Conservation (phyloP, 305 asterid genomes). For the Ajuga reptans region DNA sequence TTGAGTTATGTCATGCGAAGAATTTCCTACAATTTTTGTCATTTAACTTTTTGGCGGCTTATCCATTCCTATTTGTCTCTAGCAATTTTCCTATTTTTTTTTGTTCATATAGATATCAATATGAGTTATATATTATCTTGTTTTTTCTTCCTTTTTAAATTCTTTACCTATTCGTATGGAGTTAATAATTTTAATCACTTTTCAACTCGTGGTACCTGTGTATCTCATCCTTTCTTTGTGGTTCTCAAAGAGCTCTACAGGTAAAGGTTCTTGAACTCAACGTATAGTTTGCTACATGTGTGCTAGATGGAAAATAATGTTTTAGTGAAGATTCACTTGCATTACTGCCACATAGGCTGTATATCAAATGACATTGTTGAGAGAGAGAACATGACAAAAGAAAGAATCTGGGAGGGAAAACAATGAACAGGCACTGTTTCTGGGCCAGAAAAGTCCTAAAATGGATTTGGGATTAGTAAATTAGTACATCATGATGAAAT, state of each 20-base stretch:
- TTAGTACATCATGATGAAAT: neutral
- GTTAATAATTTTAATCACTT: neutral
- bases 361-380: neutral
- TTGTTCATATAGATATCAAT: neutral
- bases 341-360: neutral
- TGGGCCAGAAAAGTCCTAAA: neutral
- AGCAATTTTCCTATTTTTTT: neutral
- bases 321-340: neutral
- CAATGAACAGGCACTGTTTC: neutral
- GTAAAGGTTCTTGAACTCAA: conserved; percentile 29
- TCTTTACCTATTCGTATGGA: conserved; percentile 15
- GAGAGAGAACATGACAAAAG: neutral
- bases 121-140: neutral
- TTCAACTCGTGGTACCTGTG: conserved; percentile 20
- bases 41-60: conserved; percentile 1
- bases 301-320: conserved; percentile 16
- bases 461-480: conserved; percentile 3
- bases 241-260: conserved; percentile 32
- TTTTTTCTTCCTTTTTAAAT: neutral
- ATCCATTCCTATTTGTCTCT: neutral
- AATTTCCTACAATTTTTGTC: neutral
- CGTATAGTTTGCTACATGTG: conserved; percentile 3
- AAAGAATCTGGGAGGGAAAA: conserved; percentile 4
- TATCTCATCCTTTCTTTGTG: conserved; percentile 27
- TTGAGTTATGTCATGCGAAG: neutral